Percentiles rank a stretch among this genome's conserved stretches.
phyloP scores from a whole-genome alignment of 129 eudicot species.

The Dittrichia graveolens region DNA sequence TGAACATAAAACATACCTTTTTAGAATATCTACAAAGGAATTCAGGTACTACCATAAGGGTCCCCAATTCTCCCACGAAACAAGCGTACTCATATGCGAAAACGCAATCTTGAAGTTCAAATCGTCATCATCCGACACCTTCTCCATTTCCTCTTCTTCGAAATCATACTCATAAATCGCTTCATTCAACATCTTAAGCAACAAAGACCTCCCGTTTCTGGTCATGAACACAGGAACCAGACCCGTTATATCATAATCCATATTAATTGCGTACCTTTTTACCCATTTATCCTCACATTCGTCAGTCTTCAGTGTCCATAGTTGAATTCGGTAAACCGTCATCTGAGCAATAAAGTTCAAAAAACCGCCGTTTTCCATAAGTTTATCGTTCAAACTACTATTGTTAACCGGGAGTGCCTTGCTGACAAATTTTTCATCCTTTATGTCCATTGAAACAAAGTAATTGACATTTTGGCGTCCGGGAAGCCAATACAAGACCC shows the following conservation, averaged over 20 bases:
- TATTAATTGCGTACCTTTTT: conserved; percentile 32
- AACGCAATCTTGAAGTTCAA: conserved; percentile 18
- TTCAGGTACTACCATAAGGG: conserved; percentile 27
- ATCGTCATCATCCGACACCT: conserved; percentile 15
- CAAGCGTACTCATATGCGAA: conserved; percentile 34
- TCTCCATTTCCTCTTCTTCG: conserved; percentile 38
- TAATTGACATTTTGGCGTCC: conserved; percentile 11
- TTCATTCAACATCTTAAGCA: conserved; percentile 15
- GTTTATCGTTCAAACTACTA: conserved; percentile 28
- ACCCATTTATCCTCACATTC: conserved; percentile 34
- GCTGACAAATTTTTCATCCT: conserved; percentile 30
- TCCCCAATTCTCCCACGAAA: conserved; percentile 26
- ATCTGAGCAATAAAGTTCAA: conserved; percentile 40
- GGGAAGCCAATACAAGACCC: conserved; percentile 44
- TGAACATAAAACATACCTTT: conserved; percentile 13
- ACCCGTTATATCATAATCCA: conserved; percentile 36
- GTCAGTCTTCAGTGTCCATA: conserved; percentile 35
- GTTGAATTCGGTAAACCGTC: conserved; percentile 41
- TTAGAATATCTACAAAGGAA: background rate
- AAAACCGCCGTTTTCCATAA: conserved; percentile 33
- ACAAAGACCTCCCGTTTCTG: conserved; percentile 27
- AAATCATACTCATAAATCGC: conserved; percentile 31
- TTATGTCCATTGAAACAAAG: conserved; percentile 32
- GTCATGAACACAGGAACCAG: conserved; percentile 38
- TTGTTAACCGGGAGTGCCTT: conserved; percentile 31